phyloP scores from a whole-genome alignment of 495 filamentous ascomycete species.

The Aspergillus affinis region DNA sequence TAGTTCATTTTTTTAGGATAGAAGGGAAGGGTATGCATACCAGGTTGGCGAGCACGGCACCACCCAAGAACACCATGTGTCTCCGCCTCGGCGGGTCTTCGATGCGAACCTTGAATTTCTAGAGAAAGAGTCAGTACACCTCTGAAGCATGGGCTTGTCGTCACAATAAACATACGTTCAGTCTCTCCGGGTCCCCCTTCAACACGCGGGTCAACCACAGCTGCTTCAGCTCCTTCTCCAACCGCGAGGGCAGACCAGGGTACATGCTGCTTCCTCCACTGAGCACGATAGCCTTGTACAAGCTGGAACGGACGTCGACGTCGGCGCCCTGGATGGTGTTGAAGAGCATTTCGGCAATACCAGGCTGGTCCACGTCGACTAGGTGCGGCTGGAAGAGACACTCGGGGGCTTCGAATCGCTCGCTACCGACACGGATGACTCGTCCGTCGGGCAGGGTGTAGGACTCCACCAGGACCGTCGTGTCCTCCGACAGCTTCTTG shows the following conservation, averaged over 20 bases:
- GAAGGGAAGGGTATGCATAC: slow-evolving; percentile 40
- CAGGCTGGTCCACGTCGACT: slow-evolving; percentile 95
- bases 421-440: slow-evolving; percentile 91
- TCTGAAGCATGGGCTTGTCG: not conserved
- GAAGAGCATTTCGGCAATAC: slow-evolving; percentile 95
- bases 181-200: slow-evolving; percentile 82
- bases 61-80: slow-evolving; percentile 99
- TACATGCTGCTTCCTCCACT: slow-evolving; percentile 99
- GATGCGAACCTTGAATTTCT: slow-evolving; percentile 99
- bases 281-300: slow-evolving; percentile 97
- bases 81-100: slow-evolving; percentile 93
- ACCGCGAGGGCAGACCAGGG: slow-evolving; percentile 84
- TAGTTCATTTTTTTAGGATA: too few relatives aligned
- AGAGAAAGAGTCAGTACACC: slow-evolving; percentile 23
- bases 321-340: slow-evolving; percentile 97
- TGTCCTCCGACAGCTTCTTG: slow-evolving; percentile 94
- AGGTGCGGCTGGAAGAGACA: slow-evolving; percentile 99
- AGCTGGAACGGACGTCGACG: slow-evolving; percentile 85
- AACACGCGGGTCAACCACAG: slow-evolving; percentile 93
- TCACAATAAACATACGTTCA: slow-evolving; percentile 59
- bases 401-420: slow-evolving; percentile 96
- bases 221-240: slow-evolving; percentile 99
- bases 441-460: slow-evolving; percentile 96
- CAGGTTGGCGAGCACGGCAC: slow-evolving; percentile 95
- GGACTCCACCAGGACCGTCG: slow-evolving; percentile 93